A percentile compares a stretch with the other conserved stretches of the same genome.
Conservation (phyloP, 2,329 filamentous ascomycete genomes). For the Domatiomyces globalis region DNA sequence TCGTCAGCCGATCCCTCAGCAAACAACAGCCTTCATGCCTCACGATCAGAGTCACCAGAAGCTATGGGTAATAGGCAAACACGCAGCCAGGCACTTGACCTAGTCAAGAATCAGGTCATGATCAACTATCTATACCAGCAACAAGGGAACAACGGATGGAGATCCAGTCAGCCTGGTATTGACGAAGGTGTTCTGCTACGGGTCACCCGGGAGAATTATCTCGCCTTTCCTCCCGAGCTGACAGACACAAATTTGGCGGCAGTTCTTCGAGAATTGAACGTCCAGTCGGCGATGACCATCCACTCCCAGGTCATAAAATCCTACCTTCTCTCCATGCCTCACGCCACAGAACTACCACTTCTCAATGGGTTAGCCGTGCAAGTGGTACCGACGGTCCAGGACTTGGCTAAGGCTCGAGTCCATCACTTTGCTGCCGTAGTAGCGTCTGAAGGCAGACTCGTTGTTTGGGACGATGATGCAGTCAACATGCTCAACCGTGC, state of each 20-base stretch:
- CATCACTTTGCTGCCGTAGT: slow-evolving; percentile 72
- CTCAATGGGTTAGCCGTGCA: slow-evolving; percentile 65
- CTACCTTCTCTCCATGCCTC: slow-evolving; percentile 57
- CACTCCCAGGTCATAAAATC: slow-evolving; percentile 68
- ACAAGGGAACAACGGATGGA: slow-evolving; percentile 56
- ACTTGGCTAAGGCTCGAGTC: slow-evolving; percentile 56
- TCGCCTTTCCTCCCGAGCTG: slow-evolving; percentile 56
- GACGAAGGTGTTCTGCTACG: slow-evolving; percentile 59
- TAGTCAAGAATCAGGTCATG: slow-evolving; percentile 64
- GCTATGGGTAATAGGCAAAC: not conserved
- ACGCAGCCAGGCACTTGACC: not conserved
- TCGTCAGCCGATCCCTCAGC: not conserved
- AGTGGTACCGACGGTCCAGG: slow-evolving; percentile 57
- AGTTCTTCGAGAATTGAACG: slow-evolving; percentile 55
- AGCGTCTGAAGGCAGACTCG: slow-evolving; percentile 52
- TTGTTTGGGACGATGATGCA: slow-evolving; percentile 74
- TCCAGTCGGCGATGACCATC: slow-evolving; percentile 66
- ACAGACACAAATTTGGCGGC: slow-evolving; percentile 48
- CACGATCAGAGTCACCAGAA: not conserved
- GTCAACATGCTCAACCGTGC: slow-evolving; percentile 55
- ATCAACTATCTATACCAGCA: slow-evolving; percentile 71
- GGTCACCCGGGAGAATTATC: slow-evolving; percentile 53
- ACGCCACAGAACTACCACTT: slow-evolving; percentile 59
- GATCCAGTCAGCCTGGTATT: slow-evolving; percentile 54
- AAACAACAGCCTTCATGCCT: not conserved